Base-by-base conservation (phyloP, 768 basidiomycete genomes). In the Tulasnella calospora region DNA sequence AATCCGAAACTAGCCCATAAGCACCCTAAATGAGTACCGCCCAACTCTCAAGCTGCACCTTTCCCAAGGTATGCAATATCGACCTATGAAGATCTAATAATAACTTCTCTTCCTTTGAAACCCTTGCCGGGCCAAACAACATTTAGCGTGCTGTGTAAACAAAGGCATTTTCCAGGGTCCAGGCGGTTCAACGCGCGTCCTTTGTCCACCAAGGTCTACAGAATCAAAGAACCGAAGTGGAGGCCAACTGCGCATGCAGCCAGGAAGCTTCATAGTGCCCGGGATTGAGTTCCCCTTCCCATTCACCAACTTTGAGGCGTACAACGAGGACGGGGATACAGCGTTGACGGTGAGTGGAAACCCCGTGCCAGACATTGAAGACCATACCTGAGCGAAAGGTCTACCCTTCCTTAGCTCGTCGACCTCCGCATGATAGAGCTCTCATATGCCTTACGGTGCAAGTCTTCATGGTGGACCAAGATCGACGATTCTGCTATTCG, bases 401-500 rank as follows among this genome's bases (percentile, higher is more conserved):
- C 3, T 8, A 13, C 30, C 47, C 3, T 73, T 36, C 13, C n/a
- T 35, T n/a, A 76, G 74, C 36, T 76, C 27, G 74, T 57, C 30
- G 74, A 76, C 19, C 74, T 55, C 0, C 27, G 74, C 13, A 75
- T 75, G 51, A 3, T 30, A 5, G 47, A 61, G 47, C 44, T 78
- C 13, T 78, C 77, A 19, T 74, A 72, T 33, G 77, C 77, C 30
- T 38, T 78, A 9, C 70, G 77, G 27, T 3, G 35, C 13, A 78
- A 78, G 36, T 9, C 77, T 47, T 47, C 40, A 1, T 78, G 77
- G 77, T 73, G 70, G 71, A 30, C n/a, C 40, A 78, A 78, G 51
- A 77, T 40, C 33, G 3, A 73, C 12, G 46, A 78, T 21, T 73
- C 77, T 1, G 21, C 44, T 23, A 78, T 78, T 38, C 46, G 30